Base-by-base conservation (phyloP, 306 rosid species). In the Inga leiocalycina region DNA sequence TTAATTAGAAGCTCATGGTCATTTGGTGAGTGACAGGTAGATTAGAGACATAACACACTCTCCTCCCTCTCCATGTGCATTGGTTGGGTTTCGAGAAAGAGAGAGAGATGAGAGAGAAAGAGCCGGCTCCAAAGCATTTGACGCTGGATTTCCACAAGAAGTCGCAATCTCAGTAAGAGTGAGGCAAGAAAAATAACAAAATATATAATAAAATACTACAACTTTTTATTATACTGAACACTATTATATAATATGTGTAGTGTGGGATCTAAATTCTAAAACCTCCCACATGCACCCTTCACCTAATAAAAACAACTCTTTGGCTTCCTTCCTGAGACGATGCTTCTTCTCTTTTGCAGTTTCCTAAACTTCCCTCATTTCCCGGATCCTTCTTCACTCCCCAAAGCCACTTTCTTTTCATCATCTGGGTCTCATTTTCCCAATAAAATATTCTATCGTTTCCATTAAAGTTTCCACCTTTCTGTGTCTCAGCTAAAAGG, bases 331-430 rank as follows among this genome's bases (percentile, higher is more conserved):
- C n/a, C n/a, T 11, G 14, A 79, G 71, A 71, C 74, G 78, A 76
- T 56, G 77, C 69, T 83, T 39, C 54, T 49, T 83, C 81, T 83
- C 79, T 64, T 79, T 57, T 73, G 34, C 68, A 78, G 77, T 59
- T 32, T 80, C 52, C 52, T 68, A 76, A 69, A 83, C 49, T 82
- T 84, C 79, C 90, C 90, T 75, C 81, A 51, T 83, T 89, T 86
- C 92, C 86, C 85, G 91, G 91, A 85, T 80, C 89, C 82, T 79
- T 86, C 91, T 79, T 86, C 91, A 67, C n/a, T 75, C 57, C 43
- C 61, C 5, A 22, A 57, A 15, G 44, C 24, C 51, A 75, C 39
- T 44, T 71, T 76, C 17, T 57, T 79, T 81, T 79, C 65, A n/a
- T 22, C 51, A 30, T 22, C 51, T 66, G 73, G 34, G 35, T 46